Evolutionary conservation across 305 asterid genomes (phyloP).

Genomic region (Fraxinus platypoda): DNA sequence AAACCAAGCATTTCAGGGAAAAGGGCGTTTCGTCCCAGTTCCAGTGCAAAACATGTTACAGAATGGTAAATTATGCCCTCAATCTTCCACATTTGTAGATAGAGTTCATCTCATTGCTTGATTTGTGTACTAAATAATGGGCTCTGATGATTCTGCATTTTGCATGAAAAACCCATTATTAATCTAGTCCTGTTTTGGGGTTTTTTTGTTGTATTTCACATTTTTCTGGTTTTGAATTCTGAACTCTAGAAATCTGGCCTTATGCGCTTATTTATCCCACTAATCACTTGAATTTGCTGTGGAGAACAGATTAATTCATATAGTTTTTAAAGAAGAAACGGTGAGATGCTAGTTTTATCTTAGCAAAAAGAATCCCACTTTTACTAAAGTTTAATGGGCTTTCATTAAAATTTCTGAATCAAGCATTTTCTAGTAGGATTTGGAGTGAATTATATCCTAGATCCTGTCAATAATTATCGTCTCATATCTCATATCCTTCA

Average conservation of each 20-base stretch:
- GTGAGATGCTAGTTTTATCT: background rate
- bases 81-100: background rate
- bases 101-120: background rate
- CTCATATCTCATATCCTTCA: background rate
- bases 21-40: slow-evolving; percentile 75
- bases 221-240: slow-evolving; percentile 14
- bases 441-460: background rate
- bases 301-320: background rate
- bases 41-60: slow-evolving; percentile 70
- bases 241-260: slow-evolving; percentile 14
- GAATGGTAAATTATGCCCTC: slow-evolving; percentile 53
- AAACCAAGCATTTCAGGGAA: slow-evolving; percentile 82
- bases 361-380: slow-evolving; percentile 17
- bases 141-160: background rate
- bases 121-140: background rate
- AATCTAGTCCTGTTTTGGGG: background rate
- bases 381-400: background rate
- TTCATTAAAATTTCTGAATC: slow-evolving; percentile 8
- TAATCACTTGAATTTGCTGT: slow-evolving; percentile 22
- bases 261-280: slow-evolving; percentile 20
- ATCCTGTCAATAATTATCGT: background rate
- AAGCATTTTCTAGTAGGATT: slow-evolving; percentile 5
- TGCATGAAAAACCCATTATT: background rate
- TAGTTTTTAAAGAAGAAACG: background rate
- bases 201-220: background rate